phyloP scores from a whole-genome alignment of 129 eudicot genomes.

The Saussurea involucrata region DNA sequence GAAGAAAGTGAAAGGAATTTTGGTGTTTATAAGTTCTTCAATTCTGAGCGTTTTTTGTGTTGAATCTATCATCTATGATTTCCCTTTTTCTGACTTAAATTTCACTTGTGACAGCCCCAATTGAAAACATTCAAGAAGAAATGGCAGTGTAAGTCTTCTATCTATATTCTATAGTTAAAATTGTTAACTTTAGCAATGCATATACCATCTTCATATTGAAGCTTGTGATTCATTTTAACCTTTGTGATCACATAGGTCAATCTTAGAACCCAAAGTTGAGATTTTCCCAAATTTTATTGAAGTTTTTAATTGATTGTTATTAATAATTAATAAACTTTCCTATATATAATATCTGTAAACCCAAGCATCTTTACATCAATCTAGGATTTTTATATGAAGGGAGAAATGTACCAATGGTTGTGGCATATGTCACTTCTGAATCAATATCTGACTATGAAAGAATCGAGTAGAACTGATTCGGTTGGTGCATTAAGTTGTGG shows the following conservation, averaged over 20 bases:
- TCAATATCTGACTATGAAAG: neutral
- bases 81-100: neutral
- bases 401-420: neutral
- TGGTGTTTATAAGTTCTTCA: no score
- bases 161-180: conserved; percentile 7
- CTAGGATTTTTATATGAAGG: neutral
- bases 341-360: neutral
- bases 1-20: neutral
- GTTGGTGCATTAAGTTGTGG: neutral
- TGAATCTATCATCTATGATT: neutral
- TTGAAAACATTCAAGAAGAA: conserved; percentile 1
- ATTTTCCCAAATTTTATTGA: neutral
- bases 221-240: neutral
- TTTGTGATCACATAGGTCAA: neutral
- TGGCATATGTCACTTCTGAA: no score
- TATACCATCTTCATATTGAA: neutral
- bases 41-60: no score
- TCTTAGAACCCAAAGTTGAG: neutral
- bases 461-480: neutral
- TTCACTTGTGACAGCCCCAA: conserved; percentile 15
- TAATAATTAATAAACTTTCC: neutral
- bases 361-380: neutral
- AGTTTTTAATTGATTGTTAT: neutral
- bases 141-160: conserved; percentile 30
- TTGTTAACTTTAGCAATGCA: neutral